A percentile compares a stretch with the other conserved stretches of the same genome.
These are phyloP conservation scores for Saksenaea vasiformis DNA, from an alignment of 371 early-diverging fungal genomes.

Conservation along the genomic window DNA sequence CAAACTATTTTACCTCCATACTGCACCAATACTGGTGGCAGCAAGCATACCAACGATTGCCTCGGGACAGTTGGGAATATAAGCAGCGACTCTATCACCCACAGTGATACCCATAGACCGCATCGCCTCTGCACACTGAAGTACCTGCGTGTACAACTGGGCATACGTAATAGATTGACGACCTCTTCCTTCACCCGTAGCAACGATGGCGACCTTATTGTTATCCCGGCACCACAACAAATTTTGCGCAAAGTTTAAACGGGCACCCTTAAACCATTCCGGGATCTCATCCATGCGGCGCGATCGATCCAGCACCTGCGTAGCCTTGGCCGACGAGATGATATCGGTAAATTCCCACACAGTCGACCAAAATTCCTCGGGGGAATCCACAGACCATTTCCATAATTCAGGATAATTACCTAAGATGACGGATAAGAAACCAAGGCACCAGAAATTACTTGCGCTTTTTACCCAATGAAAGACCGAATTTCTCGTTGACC, in stretches of 20 bases:
- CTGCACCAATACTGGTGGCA: constrained; percentile 90
- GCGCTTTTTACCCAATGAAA: constrained; percentile 54
- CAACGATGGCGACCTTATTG: constrained; percentile 75
- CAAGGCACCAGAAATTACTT: not conserved
- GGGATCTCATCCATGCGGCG: constrained; percentile 85
- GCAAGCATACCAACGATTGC: constrained; percentile 93
- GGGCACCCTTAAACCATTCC: constrained; percentile 86
- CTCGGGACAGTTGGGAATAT: constrained; percentile 89
- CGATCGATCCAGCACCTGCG: constrained; percentile 62
- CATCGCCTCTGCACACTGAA: constrained; percentile 74
- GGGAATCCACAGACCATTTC: constrained; percentile 78
- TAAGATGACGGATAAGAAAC: constrained; percentile 8
- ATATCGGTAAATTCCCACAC: constrained; percentile 88
- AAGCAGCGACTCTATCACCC: constrained; percentile 94
- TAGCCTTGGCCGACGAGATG: constrained; percentile 46
- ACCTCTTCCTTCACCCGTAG: constrained; percentile 61
- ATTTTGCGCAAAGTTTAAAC: constrained; percentile 93
- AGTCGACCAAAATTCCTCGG: constrained; percentile 83
- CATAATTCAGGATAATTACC: constrained; percentile 73
- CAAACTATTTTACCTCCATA: constrained; percentile 89
- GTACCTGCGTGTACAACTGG: constrained; percentile 76
- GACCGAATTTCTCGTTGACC: constrained; percentile 62
- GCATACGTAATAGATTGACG: constrained; percentile 66
- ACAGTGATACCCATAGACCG: constrained; percentile 66
- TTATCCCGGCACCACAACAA: constrained; percentile 67